A percentile compares a stretch with the other conserved stretches of the same genome.
These are phyloP conservation scores for Thelephora ganbajun DNA, from an alignment of 768 basidiomycete genomes.

Conservation along the genomic window DNA sequence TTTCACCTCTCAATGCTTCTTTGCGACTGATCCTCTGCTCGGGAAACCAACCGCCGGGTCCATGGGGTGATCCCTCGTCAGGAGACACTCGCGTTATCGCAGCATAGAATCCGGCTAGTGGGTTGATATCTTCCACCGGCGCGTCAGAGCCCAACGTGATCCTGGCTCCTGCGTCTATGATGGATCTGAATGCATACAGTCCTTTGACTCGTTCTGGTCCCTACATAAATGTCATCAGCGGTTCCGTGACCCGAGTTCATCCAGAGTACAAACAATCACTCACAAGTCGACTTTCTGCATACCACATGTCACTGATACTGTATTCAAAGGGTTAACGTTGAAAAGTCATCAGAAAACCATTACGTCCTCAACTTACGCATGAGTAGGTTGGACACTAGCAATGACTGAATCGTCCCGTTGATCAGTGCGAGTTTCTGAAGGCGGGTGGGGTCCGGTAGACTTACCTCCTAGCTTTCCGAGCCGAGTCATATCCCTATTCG, in stretches of 20 bases:
- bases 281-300: constrained; percentile 71
- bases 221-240: constrained; percentile 19
- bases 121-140: constrained; percentile 81
- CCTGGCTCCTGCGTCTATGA: constrained; percentile 47
- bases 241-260: background rate
- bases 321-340: background rate
- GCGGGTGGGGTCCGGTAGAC: constrained; percentile 9
- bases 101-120: constrained; percentile 78
- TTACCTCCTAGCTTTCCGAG: constrained; percentile 70
- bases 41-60: constrained; percentile 79
- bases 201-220: constrained; percentile 75
- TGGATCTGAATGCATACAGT: constrained; percentile 76
- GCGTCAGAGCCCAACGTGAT: constrained; percentile 82
- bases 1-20: constrained; percentile 63
- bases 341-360: no score
- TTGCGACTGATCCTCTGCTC: constrained; percentile 60
- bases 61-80: constrained; percentile 67
- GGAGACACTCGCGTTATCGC: constrained; percentile 64
- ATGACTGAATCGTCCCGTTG: constrained; percentile 41
- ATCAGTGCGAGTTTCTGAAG: no score
- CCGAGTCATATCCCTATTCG: constrained; percentile 57
- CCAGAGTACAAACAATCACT: constrained; percentile 10
- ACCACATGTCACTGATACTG: constrained; percentile 82
- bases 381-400: constrained; percentile 82
- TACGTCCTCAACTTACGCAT: constrained; percentile 41